A percentile compares a stretch with the other conserved stretches of the same genome.
Conservation (phyloP, 2,329 filamentous ascomycete genomes). For the Pseudogymnoascus sp. region DNA sequence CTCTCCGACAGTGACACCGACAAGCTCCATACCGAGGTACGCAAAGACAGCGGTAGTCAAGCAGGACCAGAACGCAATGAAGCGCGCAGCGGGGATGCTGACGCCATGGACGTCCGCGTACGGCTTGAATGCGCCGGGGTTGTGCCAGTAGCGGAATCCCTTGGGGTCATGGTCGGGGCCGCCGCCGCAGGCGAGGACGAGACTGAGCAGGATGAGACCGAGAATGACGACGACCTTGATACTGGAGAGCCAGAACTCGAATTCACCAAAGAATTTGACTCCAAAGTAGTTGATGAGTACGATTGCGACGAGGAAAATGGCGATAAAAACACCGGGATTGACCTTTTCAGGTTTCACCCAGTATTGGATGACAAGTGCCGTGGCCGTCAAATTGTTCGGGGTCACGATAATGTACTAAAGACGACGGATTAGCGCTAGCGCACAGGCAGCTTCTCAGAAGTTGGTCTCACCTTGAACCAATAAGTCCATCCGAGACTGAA, state of each 20-base stretch:
- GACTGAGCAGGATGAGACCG: constrained; percentile 57
- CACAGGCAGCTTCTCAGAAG: constrained; percentile 15
- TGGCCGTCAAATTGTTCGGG: constrained; percentile 76
- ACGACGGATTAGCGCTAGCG: not conserved
- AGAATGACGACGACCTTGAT: constrained; percentile 64
- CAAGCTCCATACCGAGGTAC: constrained; percentile 56
- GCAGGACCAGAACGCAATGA: constrained; percentile 52
- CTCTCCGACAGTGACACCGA: constrained; percentile 57
- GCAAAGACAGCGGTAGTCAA: constrained; percentile 48
- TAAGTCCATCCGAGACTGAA: constrained; percentile 54
- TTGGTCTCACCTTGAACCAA: constrained; percentile 25
- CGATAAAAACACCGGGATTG: constrained; percentile 74
- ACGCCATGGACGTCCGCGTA: constrained; percentile 34
- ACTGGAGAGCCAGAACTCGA: constrained; percentile 54
- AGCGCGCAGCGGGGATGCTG: constrained; percentile 42
- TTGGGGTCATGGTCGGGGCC: constrained; percentile 49
- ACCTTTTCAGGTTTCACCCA: constrained; percentile 61
- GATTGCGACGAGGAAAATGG: constrained; percentile 59
- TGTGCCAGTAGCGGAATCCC: constrained; percentile 44
- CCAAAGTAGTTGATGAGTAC: constrained; percentile 60
- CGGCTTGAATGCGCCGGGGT: constrained; percentile 35
- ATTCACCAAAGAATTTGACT: constrained; percentile 31
- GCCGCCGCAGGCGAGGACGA: constrained; percentile 58
- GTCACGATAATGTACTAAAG: constrained; percentile 74
- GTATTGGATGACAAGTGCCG: constrained; percentile 70